A percentile compares a stretch with the other conserved stretches of the same genome.
Evolutionary conservation across 768 basidiomycete species (phyloP).

Genomic region (Amanita thiersii): DNA sequence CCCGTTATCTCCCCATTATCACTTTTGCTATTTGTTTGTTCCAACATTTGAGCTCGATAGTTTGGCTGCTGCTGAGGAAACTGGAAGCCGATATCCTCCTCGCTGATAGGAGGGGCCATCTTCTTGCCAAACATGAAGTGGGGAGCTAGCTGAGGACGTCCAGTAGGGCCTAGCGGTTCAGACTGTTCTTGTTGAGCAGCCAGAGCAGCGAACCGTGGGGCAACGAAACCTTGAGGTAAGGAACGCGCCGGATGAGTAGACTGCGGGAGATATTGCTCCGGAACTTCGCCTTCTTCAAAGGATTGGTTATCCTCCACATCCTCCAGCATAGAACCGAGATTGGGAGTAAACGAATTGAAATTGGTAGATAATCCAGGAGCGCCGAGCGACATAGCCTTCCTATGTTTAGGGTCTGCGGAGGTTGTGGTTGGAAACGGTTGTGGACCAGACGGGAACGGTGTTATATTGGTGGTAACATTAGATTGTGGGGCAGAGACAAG

Average conservation of each 20-base stretch:
- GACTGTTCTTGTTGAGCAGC: slow-evolving; percentile 66
- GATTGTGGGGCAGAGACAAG: slow-evolving; percentile 48
- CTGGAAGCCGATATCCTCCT: slow-evolving; percentile 77
- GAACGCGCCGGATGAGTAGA: slow-evolving; percentile 61
- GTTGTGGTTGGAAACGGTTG: slow-evolving; percentile 42
- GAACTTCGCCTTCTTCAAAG: slow-evolving; percentile 77
- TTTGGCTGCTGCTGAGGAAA: slow-evolving; percentile 62
- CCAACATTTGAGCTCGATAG: slow-evolving; percentile 20
- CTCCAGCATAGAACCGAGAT: slow-evolving; percentile 79
- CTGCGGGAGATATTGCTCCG: slow-evolving; percentile 43
- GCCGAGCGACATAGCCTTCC: slow-evolving; percentile 75
- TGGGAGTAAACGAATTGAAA: slow-evolving; percentile 68
- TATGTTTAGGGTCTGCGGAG: slow-evolving; percentile 56
- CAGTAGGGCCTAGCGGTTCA: slow-evolving; percentile 59
- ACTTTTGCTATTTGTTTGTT: slow-evolving; percentile 43
- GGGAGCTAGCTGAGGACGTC: slow-evolving; percentile 87
- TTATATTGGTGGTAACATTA: slow-evolving; percentile 56
- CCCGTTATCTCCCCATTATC: slow-evolving; percentile 76
- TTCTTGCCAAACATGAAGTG: slow-evolving; percentile 82
- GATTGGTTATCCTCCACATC: slow-evolving; percentile 59
- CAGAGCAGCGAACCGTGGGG: slow-evolving; percentile 81
- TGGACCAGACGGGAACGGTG: slow-evolving; percentile 68
- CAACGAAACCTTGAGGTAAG: slow-evolving; percentile 78
- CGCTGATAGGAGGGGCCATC: slow-evolving; percentile 59
- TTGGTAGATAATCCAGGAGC: slow-evolving; percentile 46